A percentile compares a stretch with the other conserved stretches of the same genome.
Evolutionary conservation across 2,329 filamentous ascomycete genomes (phyloP).

Genomic region (Paecilomyces sp.): DNA sequence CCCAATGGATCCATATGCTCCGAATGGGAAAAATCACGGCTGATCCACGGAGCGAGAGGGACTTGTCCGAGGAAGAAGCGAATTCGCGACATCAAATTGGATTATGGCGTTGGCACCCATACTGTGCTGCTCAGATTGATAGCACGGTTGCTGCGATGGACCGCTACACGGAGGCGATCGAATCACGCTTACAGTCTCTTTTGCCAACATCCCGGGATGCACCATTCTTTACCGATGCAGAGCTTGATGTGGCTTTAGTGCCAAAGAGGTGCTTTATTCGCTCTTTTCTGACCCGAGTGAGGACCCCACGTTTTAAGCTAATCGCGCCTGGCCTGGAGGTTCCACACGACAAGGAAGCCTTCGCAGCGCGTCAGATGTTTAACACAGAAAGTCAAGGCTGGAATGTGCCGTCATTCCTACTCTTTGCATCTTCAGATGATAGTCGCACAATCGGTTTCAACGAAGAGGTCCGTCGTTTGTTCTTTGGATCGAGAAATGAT

Average conservation of each 20-base stretch:
- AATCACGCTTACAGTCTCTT: conserved; percentile 1
- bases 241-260: conserved; percentile 1
- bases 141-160: conserved; percentile 9
- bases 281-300: conserved; percentile 1
- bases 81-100: not conserved
- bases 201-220: not conserved
- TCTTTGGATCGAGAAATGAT: not conserved
- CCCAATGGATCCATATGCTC: conserved; percentile 11
- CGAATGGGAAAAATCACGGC: conserved; percentile 7
- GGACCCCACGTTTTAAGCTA: conserved; percentile 1
- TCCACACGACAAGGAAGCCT: not conserved
- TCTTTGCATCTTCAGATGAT: not conserved
- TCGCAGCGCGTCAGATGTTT: conserved; percentile 1
- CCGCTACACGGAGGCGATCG: conserved; percentile 1
- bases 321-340: conserved; percentile 4
- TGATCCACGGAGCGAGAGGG: not conserved
- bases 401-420: not conserved
- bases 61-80: not conserved
- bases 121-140: conserved; percentile 7
- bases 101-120: conserved; percentile 9
- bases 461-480: not conserved
- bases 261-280: conserved; percentile 4
- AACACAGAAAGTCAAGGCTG: not conserved
- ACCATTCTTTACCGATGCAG: conserved; percentile 1
- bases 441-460: not conserved